phyloP scores from a whole-genome alignment of 163 green algal species.

The Trebouxia gelatinosa region DNA sequence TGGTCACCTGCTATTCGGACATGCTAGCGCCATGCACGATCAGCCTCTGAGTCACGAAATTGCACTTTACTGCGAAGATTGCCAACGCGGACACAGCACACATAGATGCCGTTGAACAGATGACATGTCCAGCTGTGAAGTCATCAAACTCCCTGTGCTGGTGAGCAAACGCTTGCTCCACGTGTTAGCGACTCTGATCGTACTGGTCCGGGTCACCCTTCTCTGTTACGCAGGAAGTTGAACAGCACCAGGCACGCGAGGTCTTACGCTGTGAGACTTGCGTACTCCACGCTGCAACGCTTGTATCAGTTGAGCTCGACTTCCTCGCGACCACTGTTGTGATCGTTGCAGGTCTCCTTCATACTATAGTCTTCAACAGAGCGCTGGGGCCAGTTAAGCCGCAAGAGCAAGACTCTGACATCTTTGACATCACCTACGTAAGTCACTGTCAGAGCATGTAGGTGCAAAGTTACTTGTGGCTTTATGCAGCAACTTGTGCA shows the following conservation, averaged over 20 bases:
- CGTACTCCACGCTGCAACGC: slow-evolving; percentile 24
- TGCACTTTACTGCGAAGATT: no score
- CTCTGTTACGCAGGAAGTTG: slow-evolving; percentile 48
- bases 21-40: no score
- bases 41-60: no score
- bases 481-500: not conserved
- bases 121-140: slow-evolving; percentile 54
- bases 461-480: not conserved
- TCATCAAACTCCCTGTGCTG: slow-evolving; percentile 35
- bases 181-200: not conserved
- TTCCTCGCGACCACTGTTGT: no score
- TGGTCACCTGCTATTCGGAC: no score
- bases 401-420: slow-evolving; percentile 82
- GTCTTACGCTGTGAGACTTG: slow-evolving; percentile 54
- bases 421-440: slow-evolving; percentile 92
- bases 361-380: slow-evolving; percentile 95
- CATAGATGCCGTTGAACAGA: no score
- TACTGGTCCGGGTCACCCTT: not conserved
- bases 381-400: slow-evolving; percentile 83
- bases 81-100: no score
- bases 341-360: slow-evolving; percentile 70
- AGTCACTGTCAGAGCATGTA: slow-evolving; percentile 26
- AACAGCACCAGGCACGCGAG: slow-evolving; percentile 64
- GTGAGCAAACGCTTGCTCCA: slow-evolving; percentile 31
- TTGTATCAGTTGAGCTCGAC: not conserved